A percentile compares a stretch with the other conserved stretches of the same genome.
Evolutionary conservation across 805 yeast genomes (phyloP).

Genomic region (Wickerhamomyces ciferrii): DNA sequence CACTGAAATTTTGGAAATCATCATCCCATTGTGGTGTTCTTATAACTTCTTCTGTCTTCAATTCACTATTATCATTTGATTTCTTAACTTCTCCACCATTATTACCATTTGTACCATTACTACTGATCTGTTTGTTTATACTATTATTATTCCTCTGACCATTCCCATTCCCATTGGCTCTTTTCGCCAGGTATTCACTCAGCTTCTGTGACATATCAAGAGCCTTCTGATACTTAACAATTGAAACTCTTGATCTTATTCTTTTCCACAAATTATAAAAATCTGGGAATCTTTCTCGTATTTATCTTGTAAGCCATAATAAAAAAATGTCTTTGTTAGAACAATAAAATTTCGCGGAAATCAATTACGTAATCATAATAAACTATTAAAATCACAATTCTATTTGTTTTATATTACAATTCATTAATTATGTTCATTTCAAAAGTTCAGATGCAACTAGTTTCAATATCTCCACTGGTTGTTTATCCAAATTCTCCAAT

Average conservation of each 20-base stretch:
- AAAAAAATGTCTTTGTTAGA: too few relatives aligned
- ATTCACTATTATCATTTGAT: neutral
- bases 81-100: neutral
- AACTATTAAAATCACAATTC: too few relatives aligned
- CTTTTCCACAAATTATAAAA: too few relatives aligned
- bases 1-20: neutral
- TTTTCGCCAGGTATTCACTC: conserved; percentile 5
- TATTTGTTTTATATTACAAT: neutral
- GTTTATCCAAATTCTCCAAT: conserved; percentile 38
- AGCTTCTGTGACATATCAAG: conserved; percentile 4
- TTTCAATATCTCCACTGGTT: conserved; percentile 35
- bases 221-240: too few relatives aligned
- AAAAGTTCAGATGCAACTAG: conserved; percentile 4
- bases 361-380: too few relatives aligned
- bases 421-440: neutral
- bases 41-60: neutral
- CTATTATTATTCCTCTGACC: neutral
- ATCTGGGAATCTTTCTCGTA: too few relatives aligned
- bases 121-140: neutral
- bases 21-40: conserved; percentile 1
- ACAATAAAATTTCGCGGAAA: too few relatives aligned
- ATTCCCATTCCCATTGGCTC: neutral
- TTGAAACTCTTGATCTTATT: too few relatives aligned
- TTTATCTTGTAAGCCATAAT: too few relatives aligned
- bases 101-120: neutral